Base-by-base conservation (phyloP, 352 stramenopile genomes). In the Phytopythium ostracodes region DNA sequence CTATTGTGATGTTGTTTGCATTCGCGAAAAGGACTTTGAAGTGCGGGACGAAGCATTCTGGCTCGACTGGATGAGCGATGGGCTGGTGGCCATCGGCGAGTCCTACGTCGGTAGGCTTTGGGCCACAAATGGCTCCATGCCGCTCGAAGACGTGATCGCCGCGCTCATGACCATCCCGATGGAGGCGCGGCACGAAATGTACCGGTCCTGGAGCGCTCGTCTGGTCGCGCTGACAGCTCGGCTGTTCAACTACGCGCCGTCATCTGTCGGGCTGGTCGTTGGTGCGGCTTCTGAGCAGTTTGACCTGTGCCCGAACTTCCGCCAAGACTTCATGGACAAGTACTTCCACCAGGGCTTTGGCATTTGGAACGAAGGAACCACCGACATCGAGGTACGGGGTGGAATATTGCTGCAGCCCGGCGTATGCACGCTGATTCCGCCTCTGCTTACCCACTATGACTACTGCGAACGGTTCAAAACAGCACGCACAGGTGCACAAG, bases 11-110 rank as follows among this genome's bases (percentile, higher is more conserved):
- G 36, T 50, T 22, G 9, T 40, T 35, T 59, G 9, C 1, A 47
- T 20, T 2, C 18, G 14, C 17, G n/a, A 29, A 31, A 14, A 94
- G 85, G 83, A 92, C 44, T 91, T 94, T 72, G 67, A 90, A 25
- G 79, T 92, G 11, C 80, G 81, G 22, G 79, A 92, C 57, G 78
- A 91, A 40, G 79, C 82, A 0, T 89, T 94, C 58, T 94, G 86
- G 86, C 68, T 94, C 12, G 86, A 94, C 64, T 94, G 86, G 86
- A 93, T 94, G 83, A 88, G 81, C 42, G 84, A 92, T 31, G 86
- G 86, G 3, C 78, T 94, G 17, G 74, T 94, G 9, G 81, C 81
- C 11, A 94, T 94, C 46, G 86, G 86, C 10, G 86, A 94, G 56
- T 91, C 86, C 2, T 94, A 92, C 59, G 74, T 94, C 2, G 82